Evolutionary conservation across 1,284 basidiomycete genomes (phyloP).

Genomic region (Neotropicomus parvogracilis): DNA sequence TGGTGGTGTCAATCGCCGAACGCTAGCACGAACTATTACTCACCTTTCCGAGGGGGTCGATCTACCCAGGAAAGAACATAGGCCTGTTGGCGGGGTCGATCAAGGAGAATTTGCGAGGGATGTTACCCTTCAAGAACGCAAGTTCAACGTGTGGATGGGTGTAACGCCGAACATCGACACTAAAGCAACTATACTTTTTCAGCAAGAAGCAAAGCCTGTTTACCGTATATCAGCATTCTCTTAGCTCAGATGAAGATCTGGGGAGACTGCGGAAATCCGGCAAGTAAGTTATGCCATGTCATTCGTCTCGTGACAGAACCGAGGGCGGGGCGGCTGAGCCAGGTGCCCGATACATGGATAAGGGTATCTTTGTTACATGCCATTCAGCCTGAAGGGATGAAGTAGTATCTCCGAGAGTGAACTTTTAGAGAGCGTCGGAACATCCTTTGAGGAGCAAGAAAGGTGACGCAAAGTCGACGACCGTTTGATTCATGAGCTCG

Average conservation of each 20-base stretch:
- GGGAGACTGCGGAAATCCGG: too few species aligned
- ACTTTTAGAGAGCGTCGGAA: too few species aligned
- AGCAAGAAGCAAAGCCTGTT: slow-evolving; percentile 7
- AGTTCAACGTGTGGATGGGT: slow-evolving; percentile 42
- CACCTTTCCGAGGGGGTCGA: slow-evolving; percentile 62
- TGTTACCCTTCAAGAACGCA: slow-evolving; percentile 53
- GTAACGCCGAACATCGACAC: neutral
- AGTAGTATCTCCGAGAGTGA: too few species aligned
- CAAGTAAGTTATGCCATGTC: too few species aligned
- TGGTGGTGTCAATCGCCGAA: slow-evolving; percentile 16
- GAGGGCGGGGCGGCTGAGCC: too few species aligned
- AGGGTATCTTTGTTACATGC: too few species aligned
- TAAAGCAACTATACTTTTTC: slow-evolving; percentile 7
- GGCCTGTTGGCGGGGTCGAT: slow-evolving; percentile 61
- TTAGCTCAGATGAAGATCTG: neutral
- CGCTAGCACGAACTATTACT: slow-evolving; percentile 1
- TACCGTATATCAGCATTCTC: neutral
- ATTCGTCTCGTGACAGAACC: too few species aligned
- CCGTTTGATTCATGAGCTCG: too few species aligned
- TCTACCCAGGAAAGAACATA: slow-evolving; percentile 52
- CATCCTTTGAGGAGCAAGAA: too few species aligned
- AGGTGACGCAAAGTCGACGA: too few species aligned
- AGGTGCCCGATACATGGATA: too few species aligned
- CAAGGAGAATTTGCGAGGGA: slow-evolving; percentile 44
- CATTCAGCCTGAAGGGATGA: too few species aligned